phyloP scores from a whole-genome alignment of 176 grass and related monocot species.

The Ananas comosus region DNA sequence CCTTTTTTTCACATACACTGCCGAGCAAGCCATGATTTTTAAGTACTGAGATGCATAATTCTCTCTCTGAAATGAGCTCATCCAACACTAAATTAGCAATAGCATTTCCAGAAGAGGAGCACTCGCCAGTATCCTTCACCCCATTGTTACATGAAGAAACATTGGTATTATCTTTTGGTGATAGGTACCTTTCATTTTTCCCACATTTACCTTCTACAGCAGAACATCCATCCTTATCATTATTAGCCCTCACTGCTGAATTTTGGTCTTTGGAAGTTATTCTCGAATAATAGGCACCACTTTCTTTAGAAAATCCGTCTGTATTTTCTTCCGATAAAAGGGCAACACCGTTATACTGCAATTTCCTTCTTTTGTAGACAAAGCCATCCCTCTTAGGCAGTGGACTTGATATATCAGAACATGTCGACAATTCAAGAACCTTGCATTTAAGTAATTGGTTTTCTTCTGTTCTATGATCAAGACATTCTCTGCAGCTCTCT shows the following conservation, averaged over 20 bases:
- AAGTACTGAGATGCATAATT: constrained; percentile 69
- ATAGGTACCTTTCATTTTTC: constrained; percentile 11
- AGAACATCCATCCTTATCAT: neutral
- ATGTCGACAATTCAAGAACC: constrained; percentile 20
- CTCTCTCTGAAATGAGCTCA: constrained; percentile 41
- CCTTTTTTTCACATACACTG: constrained; percentile 8
- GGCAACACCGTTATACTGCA: constrained; percentile 42
- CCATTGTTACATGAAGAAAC: constrained; percentile 24
- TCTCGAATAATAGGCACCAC: constrained; percentile 3
- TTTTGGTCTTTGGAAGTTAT: constrained; percentile 21
- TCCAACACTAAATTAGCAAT: constrained; percentile 16
- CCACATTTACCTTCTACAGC: constrained; percentile 9
- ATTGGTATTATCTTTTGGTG: constrained; percentile 21
- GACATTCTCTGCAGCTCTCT: constrained; percentile 26
- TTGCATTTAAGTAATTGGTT: constrained; percentile 20
- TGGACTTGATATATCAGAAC: constrained; percentile 33
- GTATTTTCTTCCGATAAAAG: constrained; percentile 26
- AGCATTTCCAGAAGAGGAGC: constrained; percentile 35
- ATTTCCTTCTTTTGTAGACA: constrained; percentile 57
- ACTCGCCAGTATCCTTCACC: constrained; percentile 31
- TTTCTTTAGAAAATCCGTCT: constrained; percentile 24
- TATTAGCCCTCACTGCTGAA: constrained; percentile 11
- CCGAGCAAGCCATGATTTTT: constrained; percentile 47
- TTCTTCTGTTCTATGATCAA: constrained; percentile 29
- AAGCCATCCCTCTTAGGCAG: constrained; percentile 36